phyloP scores from a whole-genome alignment of 495 filamentous ascomycete species.

The Extremus antarcticus region DNA sequence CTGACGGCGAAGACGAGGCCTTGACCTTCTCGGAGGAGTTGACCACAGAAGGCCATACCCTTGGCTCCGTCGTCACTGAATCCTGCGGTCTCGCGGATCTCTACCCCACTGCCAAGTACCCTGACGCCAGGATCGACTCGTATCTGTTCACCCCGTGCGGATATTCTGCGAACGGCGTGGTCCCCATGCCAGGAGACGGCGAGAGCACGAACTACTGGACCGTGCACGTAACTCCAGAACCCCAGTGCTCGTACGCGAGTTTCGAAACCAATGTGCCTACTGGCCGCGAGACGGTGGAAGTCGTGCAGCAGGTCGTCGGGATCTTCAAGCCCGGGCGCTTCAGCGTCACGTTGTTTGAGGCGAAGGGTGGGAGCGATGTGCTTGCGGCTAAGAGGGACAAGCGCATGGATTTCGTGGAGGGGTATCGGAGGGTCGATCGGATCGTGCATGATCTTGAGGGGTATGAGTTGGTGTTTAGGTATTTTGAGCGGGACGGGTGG shows the following conservation, averaged over 20 bases:
- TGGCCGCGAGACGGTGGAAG: slow-evolving; percentile 72
- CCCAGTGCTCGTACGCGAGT: slow-evolving; percentile 95
- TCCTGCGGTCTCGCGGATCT: slow-evolving; percentile 79
- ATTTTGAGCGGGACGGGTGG: slow-evolving; percentile 91
- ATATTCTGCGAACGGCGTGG: slow-evolving; percentile 94
- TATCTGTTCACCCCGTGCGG: slow-evolving; percentile 97
- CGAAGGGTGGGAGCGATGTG: slow-evolving; percentile 48
- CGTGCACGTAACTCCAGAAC: slow-evolving; percentile 96
- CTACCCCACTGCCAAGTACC: slow-evolving; percentile 77
- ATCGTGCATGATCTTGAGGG: slow-evolving; percentile 97
- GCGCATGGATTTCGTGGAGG: slow-evolving; percentile 72
- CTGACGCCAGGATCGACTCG: slow-evolving; percentile 87
- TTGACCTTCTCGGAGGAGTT: slow-evolving; percentile 55
- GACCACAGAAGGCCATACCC: slow-evolving; percentile 85
- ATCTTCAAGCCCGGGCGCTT: slow-evolving; percentile 97
- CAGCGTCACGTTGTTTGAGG: slow-evolving; percentile 93
- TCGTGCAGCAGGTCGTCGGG: slow-evolving; percentile 83
- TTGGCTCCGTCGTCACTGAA: slow-evolving; percentile 89
- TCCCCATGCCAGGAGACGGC: slow-evolving; percentile 58
- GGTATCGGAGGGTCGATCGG: slow-evolving; percentile 83
- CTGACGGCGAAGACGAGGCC: slow-evolving; percentile 45
- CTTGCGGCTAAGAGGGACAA: slow-evolving; percentile 42
- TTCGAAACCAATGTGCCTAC: slow-evolving; percentile 98
- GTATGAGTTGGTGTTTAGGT: slow-evolving; percentile 93
- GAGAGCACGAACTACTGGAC: slow-evolving; percentile 82